Conservation (phyloP, 2,329 filamentous ascomycete genomes). For the Nemania bipapillata region DNA sequence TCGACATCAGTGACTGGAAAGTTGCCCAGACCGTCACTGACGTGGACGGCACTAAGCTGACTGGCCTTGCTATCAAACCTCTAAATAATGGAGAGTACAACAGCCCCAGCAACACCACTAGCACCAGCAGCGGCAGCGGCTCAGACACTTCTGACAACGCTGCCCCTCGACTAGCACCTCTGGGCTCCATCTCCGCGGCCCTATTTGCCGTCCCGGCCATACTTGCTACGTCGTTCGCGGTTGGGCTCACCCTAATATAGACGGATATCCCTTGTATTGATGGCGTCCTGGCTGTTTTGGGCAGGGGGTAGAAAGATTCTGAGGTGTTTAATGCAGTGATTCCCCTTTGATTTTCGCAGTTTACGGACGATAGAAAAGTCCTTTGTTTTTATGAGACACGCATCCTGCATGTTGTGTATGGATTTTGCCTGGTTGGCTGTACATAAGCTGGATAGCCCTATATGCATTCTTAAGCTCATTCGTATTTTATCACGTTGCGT, state of each 20-base stretch:
- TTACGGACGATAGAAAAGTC: conserved; percentile 28
- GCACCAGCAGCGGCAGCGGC: conserved; percentile 9
- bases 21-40: conserved; percentile 61
- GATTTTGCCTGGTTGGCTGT: conserved; percentile 34
- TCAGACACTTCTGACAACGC: conserved; percentile 32
- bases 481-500: conserved; percentile 8
- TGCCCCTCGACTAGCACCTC: conserved; percentile 30
- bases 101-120: conserved; percentile 29
- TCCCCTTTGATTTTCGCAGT: conserved; percentile 34
- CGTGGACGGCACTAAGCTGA: conserved; percentile 56
- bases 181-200: conserved; percentile 28
- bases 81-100: conserved; percentile 42
- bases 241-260: conserved; percentile 38
- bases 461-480: conserved; percentile 14
- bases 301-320: conserved; percentile 33
- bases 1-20: conserved; percentile 72
- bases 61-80: conserved; percentile 59
- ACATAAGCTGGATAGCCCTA: conserved; percentile 36
- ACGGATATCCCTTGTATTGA: conserved; percentile 7
- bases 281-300: conserved; percentile 30
- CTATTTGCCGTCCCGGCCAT: conserved; percentile 36
- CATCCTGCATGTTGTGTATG: conserved; percentile 35
- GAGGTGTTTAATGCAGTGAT: conserved; percentile 38
- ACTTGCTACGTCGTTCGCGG: conserved; percentile 36
- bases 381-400: conserved; percentile 30